Conservation (phyloP, 805 yeast genomes). For the Henningerozyma blattae region DNA sequence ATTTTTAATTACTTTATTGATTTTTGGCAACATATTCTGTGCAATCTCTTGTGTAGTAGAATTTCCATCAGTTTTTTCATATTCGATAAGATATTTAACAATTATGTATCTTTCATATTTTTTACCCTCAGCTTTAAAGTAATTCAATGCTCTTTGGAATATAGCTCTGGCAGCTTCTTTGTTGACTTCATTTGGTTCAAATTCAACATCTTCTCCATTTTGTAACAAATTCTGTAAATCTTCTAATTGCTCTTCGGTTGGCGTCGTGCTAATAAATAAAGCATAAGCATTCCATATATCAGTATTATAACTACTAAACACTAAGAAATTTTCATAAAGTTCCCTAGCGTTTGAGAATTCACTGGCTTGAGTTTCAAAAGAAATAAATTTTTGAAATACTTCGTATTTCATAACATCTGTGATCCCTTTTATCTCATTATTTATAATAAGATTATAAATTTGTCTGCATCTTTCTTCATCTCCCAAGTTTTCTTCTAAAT, state of each 20-base stretch:
- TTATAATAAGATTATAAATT: constrained; percentile 41
- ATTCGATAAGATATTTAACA: constrained; percentile 49
- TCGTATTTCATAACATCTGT: constrained; percentile 5
- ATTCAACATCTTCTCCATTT: constrained; percentile 33
- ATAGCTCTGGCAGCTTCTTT: constrained; percentile 38
- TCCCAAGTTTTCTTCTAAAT: constrained; percentile 52
- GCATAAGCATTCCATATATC: constrained; percentile 56
- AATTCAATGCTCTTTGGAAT: constrained; percentile 41
- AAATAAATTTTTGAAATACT: constrained; percentile 35
- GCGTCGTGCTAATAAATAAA: constrained; percentile 55
- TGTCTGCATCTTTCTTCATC: constrained; percentile 61
- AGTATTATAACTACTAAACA: constrained; percentile 22
- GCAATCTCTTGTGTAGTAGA: constrained; percentile 26
- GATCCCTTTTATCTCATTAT: constrained; percentile 14
- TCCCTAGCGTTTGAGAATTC: constrained; percentile 44
- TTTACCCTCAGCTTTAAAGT: constrained; percentile 28
- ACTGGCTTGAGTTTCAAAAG: constrained; percentile 48
- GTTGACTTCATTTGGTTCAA: constrained; percentile 42
- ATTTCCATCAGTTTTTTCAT: constrained; percentile 54
- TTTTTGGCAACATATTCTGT: constrained; percentile 39
- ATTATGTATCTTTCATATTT: constrained; percentile 38
- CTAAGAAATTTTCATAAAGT: constrained; percentile 32
- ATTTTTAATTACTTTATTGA: constrained; percentile 25
- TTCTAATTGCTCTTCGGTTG: constrained; percentile 30
- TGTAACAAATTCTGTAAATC: constrained; percentile 2